Evolutionary conservation across 768 basidiomycete species (phyloP), one percentile per base, ranked within the genome.

Genomic region (Agaricus blazei): DNA sequence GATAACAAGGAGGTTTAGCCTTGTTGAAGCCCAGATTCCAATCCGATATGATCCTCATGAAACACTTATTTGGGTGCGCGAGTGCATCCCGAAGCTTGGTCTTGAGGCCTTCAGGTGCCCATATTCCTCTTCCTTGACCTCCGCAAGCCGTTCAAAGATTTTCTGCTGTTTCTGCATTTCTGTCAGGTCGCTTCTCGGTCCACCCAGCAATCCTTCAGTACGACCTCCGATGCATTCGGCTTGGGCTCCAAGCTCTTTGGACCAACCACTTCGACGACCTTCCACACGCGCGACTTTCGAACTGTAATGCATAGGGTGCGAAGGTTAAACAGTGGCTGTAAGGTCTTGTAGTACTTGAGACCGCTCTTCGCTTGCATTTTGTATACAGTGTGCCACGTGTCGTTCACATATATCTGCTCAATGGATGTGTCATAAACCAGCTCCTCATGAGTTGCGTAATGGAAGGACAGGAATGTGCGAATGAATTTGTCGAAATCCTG

Each of bases 181-280:
- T 1, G 59, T 60, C 8, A 23, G 12, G 6, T 61, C 45, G 3
- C 19, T 23, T 2, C 19, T 31, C n/a, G n/a, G 29, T 63, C 60
- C 1, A 64, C 44, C 63, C 63, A 65, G 3, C 59, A 60, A 51
- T 64, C 61, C 52, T 63, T 62, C 19, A 65, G 27, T 8, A 59
- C 60, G 1, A 52, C 41, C 3, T 28, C 9, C 14, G 8, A 29
- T 34, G 48, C 57, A 29, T 58, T 24, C 27, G 28, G 37, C 14
- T 51, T 47, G 14, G 42, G 11, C 48, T 51, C 41, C 23, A 42
- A 44, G 19, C 27, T 27, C 19, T 50, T 44, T 19, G 38, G 27
- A 11, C 47, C 49, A 9, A 23, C n/a, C 28, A 58, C 51, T 40
- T 58, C 44, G 12, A 28, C 28, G 19, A 55, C 61, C 26, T 53